These are phyloP conservation scores for Sanghuangporus weigelae DNA, from an alignment of 1,284 basidiomycete genomes.

Conservation along the genomic window DNA sequence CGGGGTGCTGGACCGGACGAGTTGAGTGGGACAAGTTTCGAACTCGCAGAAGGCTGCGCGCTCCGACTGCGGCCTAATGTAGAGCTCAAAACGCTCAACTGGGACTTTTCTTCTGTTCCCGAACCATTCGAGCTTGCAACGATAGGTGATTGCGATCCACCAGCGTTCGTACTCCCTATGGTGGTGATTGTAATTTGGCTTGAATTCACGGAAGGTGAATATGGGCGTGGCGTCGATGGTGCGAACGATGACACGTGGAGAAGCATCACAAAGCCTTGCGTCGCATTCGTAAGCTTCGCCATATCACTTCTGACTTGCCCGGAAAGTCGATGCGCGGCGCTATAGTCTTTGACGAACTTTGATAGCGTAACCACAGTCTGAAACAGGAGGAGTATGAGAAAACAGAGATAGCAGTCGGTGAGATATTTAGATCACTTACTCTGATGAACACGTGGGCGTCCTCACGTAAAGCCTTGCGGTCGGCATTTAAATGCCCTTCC, in stretches of 20 bases:
- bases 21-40: slow-evolving; percentile 32
- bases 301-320: slow-evolving; percentile 57
- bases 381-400: slow-evolving; percentile 11
- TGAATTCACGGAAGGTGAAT: slow-evolving; percentile 47
- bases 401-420: not conserved
- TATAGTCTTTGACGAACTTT: slow-evolving; percentile 56
- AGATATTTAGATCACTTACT: slow-evolving; percentile 33
- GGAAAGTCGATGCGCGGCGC: slow-evolving; percentile 49
- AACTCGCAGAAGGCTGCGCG: slow-evolving; percentile 40
- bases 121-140: not conserved
- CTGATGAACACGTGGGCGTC: slow-evolving; percentile 71
- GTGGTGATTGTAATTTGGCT: not conserved
- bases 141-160: slow-evolving; percentile 26
- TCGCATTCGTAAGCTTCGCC: slow-evolving; percentile 67
- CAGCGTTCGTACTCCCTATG: slow-evolving; percentile 2
- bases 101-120: slow-evolving; percentile 7
- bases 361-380: slow-evolving; percentile 68
- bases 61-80: slow-evolving; percentile 60
- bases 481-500: slow-evolving; percentile 40
- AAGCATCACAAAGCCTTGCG: slow-evolving; percentile 74
- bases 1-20: slow-evolving; percentile 40
- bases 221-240: slow-evolving; percentile 47
- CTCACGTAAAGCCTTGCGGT: slow-evolving; percentile 57
- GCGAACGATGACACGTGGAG: slow-evolving; percentile 78
- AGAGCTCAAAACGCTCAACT: slow-evolving; percentile 24